Evolutionary conservation across 129 eudicot genomes (phyloP), one percentile per base, ranked within the genome.

Genomic region (Saussurea involucrata): DNA sequence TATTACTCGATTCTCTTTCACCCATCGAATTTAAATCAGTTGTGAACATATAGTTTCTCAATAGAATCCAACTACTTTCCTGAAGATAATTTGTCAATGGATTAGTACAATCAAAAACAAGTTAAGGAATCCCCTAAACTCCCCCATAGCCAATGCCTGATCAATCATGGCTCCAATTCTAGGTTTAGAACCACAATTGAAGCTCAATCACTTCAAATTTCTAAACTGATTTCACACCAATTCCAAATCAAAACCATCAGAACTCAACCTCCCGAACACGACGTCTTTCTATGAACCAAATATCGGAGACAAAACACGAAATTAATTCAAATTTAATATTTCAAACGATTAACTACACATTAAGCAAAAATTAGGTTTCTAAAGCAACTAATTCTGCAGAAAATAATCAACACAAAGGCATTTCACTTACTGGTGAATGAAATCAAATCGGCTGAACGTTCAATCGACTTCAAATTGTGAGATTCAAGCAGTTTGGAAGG

Each of bases 21-120:
- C 85, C 74, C 90, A 86, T 88, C 27, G 74, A 29, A 58, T 72
- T 81, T 66, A 69, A 29, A 82, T 82, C 78, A 63, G 78, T 68
- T 57, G 66, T 78, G 58, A 85, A 74, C 72, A 71, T 74, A 76
- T 11, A 34, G 20, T 32, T 57, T 68, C 71, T 68, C 64, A 66
- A 8, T 34, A 24, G 36, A 80, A 36, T 49, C 67, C 24, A 74
- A 73, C 22, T 24, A 55, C 10, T 67, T 42, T 61, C 76, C 80
- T 81, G 76, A 57, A 68, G 6, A 68, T 55, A 74, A 33, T 2
- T n/a, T 24, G 25, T 40, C 58, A 37, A 34, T n/a, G 58, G 0
- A 66, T 64, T 24, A 24, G 18, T 49, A 2, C 10, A 20, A 1
- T 10, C 1, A 72, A 61, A 32, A 24, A 31, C 68, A 37, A 53